Base-by-base conservation (phyloP, 2,329 filamentous ascomycete species). In the Neofusicoccum laricinum region DNA sequence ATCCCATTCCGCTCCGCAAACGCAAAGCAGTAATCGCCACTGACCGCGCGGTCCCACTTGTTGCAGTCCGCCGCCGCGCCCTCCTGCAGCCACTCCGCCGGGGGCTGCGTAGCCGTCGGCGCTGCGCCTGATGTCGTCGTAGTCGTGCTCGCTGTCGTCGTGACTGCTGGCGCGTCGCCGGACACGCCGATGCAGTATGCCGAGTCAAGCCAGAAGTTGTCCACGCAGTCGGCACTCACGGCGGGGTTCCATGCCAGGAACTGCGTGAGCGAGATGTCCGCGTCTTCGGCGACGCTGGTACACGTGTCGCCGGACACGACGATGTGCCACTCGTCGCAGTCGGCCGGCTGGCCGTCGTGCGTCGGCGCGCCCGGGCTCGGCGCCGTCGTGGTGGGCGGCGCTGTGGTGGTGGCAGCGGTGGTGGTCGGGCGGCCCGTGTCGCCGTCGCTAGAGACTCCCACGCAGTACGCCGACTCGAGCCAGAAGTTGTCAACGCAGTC, bases 1-100 rank as follows among this genome's bases (percentile, higher is more conserved):
- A 70, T 64, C 10, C 61, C 53, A 11, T 66, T 64, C 17, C 59
- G 45, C 43, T 61, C 61, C 15, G 66, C 63, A n/a, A 69, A 49
- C 34, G 61, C 64, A 34, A 46, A 48, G 43, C 67, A 68, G 36
- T 62, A 65, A 45, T 63, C 64, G 2, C 58, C 58, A 6, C 48
- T 38, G 7, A 43, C 53, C 53, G 14, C 32, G 2, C 38, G 64
- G 7, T 21, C 46, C 53, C 40, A 62, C 61, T 43, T 57, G 32
- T 38, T 45, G 40, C 61, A 50, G 17, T 38, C 30, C 50, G 45
- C 21, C 19, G 30, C 17, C 36, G 25, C 34, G 38, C 48, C 57
- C 32, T 49, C 38, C 34, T 58, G 46, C 55, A 55, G 6, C 32
- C 32, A 40, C 32, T 55, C 50, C 5, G 50, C n/a, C 50, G 50